Evolutionary conservation across 805 yeast species (phyloP).

Genomic region (Starmerella apicola): DNA sequence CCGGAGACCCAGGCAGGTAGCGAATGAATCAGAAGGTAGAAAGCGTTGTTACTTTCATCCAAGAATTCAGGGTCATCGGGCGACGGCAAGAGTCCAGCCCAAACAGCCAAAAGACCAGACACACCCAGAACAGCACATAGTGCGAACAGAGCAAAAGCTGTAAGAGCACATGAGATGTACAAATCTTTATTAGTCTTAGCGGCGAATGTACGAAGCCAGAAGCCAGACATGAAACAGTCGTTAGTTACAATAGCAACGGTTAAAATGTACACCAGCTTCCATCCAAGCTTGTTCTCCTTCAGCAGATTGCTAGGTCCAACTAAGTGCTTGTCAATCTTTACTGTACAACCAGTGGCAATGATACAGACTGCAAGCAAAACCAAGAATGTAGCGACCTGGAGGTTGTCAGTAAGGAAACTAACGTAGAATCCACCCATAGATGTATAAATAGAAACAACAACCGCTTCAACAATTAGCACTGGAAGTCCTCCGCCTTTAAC

Average conservation of each 20-base stretch:
- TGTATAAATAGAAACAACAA: conserved; percentile 80
- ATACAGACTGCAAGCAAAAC: conserved; percentile 56
- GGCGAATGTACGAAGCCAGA: conserved; percentile 92
- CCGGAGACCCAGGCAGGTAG: conserved; percentile 84
- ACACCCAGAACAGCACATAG: conserved; percentile 64
- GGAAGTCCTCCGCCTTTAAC: conserved; percentile 68
- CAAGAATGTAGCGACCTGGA: conserved; percentile 65
- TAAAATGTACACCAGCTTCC: conserved; percentile 79
- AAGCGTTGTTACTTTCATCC: conserved; percentile 49
- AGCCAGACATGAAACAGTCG: conserved; percentile 81
- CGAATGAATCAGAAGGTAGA: conserved; percentile 54
- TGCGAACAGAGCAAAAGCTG: conserved; percentile 51
- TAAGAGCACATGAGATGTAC: conserved; percentile 60
- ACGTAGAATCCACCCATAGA: conserved; percentile 81
- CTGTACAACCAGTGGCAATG: conserved; percentile 67
- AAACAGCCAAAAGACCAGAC: conserved; percentile 79
- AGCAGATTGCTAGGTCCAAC: conserved; percentile 56
- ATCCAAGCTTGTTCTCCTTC: conserved; percentile 59
- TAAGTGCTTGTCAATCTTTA: conserved; percentile 43
- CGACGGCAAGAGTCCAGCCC: conserved; percentile 55
- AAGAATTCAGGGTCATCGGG: conserved; percentile 31
- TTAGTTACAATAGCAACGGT: conserved; percentile 80
- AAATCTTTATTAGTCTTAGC: conserved; percentile 66
- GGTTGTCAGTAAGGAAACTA: conserved; percentile 74
- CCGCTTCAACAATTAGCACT: conserved; percentile 72